These are phyloP conservation scores for Trichosporon faecale DNA, from an alignment of 1,284 basidiomycete species.

Conservation along the genomic window DNA sequence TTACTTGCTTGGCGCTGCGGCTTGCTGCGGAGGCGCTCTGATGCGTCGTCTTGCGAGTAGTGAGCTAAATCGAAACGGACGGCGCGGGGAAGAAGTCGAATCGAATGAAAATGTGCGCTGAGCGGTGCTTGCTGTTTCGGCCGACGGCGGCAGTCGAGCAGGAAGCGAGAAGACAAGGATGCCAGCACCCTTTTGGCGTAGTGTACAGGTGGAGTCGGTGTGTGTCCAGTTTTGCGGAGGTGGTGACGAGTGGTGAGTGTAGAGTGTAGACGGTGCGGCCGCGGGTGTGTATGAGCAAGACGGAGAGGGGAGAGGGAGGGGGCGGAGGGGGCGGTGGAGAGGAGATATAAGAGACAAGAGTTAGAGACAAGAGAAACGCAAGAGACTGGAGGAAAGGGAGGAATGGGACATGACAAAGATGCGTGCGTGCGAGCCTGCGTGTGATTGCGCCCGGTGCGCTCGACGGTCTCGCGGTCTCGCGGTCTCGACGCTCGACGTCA, in stretches of 20 bases:
- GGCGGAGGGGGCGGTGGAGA: not conserved
- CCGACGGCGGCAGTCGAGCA: not conserved
- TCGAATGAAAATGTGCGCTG: not conserved
- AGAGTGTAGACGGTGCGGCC: not conserved
- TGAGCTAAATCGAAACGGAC: no score
- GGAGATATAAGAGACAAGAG: not conserved
- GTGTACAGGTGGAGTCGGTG: not conserved
- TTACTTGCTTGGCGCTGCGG: not conserved
- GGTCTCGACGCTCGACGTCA: no score
- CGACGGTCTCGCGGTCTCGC: no score
- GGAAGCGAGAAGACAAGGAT: not conserved
- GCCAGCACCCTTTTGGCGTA: not conserved
- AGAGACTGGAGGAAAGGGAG: not conserved
- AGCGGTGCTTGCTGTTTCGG: not conserved
- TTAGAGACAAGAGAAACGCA: not conserved
- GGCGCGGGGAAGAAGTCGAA: no score
- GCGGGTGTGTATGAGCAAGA: not conserved
- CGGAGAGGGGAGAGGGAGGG: not conserved
- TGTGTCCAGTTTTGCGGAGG: not conserved
- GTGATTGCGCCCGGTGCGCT: not conserved
- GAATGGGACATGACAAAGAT: not conserved
- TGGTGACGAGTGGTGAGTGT: not conserved
- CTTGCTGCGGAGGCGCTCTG: no score
- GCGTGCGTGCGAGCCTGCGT: no score
- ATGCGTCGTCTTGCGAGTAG: no score